Percentiles rank a stretch among this genome's conserved stretches.
Evolutionary conservation across 1,284 basidiomycete species (phyloP).

Genomic region (Sporisorium graminicola): DNA sequence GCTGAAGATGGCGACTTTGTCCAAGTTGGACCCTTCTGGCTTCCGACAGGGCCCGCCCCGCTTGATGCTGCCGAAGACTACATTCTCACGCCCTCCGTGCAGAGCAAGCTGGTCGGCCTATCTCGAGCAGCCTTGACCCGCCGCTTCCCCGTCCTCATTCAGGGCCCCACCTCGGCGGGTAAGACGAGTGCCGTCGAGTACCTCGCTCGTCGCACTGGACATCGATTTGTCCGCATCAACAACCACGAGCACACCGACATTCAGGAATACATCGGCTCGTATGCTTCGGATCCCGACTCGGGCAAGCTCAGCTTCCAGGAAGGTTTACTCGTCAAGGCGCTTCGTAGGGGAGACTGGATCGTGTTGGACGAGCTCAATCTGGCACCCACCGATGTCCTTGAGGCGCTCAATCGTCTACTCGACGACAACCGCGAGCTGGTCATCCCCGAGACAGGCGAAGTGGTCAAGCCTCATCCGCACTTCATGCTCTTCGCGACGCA

Average conservation of each 20-base stretch:
- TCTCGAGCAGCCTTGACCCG: conserved; percentile 90
- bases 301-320: conserved; percentile 95
- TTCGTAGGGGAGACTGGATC: conserved; percentile 95
- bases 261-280: conserved; percentile 97
- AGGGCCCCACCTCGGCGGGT: conserved; percentile 96
- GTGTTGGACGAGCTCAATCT: conserved; percentile 98
- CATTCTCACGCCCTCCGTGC: conserved; percentile 96
- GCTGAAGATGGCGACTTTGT: conserved; percentile 70
- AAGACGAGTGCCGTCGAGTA: conserved; percentile 98
- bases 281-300: conserved; percentile 89
- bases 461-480: conserved; percentile 90
- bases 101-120: conserved; percentile 90
- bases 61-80: conserved; percentile 78
- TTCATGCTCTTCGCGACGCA: conserved; percentile 99
- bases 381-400: conserved; percentile 96
- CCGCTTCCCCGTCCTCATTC: conserved; percentile 93
- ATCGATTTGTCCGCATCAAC: conserved; percentile 97
- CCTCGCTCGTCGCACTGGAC: conserved; percentile 90
- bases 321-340: conserved; percentile 87
- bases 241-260: conserved; percentile 99
- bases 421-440: conserved; percentile 98
- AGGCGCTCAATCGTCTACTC: conserved; percentile 94
- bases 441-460: conserved; percentile 95
- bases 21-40: conserved; percentile 91
- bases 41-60: conserved; percentile 80